These are phyloP conservation scores for Antrodiella citrinella DNA, from an alignment of 768 basidiomycete genomes.

Conservation along the genomic window DNA sequence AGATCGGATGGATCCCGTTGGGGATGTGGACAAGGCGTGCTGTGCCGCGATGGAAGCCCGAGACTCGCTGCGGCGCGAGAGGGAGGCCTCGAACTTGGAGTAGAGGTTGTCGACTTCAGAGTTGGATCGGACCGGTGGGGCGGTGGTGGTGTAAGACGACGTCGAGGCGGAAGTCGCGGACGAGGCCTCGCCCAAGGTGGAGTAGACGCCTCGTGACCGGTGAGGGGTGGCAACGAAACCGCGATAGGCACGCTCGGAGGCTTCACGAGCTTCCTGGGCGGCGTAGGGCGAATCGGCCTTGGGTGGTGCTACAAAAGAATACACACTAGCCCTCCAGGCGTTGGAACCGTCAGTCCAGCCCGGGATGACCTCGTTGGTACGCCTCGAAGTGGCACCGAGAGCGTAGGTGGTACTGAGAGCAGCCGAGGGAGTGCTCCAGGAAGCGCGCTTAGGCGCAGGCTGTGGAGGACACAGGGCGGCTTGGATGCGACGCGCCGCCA, in stretches of 20 bases:
- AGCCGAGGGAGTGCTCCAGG: conserved; percentile 21
- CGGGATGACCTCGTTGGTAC: conserved; percentile 37
- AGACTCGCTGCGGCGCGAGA: conserved; percentile 38
- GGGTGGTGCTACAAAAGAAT: conserved; percentile 40
- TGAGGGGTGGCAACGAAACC: conserved; percentile 47
- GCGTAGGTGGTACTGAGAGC: conserved; percentile 23
- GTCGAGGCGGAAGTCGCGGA: conserved; percentile 9
- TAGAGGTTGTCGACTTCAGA: background rate
- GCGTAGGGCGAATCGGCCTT: conserved; percentile 10
- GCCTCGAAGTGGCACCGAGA: conserved; percentile 15
- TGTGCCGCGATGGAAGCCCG: conserved; percentile 45
- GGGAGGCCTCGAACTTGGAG: conserved; percentile 15
- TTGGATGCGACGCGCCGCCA: conserved; percentile 53
- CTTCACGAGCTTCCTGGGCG: conserved; percentile 22
- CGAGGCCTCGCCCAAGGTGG: conserved; percentile 30
- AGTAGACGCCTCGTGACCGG: conserved; percentile 39
- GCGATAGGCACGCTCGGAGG: conserved; percentile 30
- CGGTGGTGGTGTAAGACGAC: conserved; percentile 20
- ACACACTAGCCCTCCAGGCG: conserved; percentile 61
- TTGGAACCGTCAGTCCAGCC: conserved; percentile 65
- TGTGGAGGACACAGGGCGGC: conserved; percentile 36
- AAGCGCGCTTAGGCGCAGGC: conserved; percentile 14
- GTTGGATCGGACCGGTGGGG: conserved; percentile 15
- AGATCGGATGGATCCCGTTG: conserved; percentile 29
- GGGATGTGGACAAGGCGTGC: conserved; percentile 28